Evolutionary conservation across 2,329 filamentous ascomycete genomes (phyloP), one percentile per base, ranked within the genome.

Genomic region (Berkeleyomyces basicola): DNA sequence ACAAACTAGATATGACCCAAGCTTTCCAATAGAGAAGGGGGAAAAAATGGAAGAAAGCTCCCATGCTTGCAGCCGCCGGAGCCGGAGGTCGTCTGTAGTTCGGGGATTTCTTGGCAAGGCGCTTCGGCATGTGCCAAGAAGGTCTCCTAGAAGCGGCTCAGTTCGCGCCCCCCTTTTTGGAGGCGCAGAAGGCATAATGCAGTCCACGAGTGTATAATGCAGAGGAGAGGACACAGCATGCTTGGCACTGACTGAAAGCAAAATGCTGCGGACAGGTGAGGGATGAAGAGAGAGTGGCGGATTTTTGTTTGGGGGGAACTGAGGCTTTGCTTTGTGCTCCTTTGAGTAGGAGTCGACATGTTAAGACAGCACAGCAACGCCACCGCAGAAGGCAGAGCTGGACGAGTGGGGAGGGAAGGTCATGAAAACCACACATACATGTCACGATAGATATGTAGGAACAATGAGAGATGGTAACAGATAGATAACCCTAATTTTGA

Each of bases 101-200:
- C 67, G 66, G 67, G 66, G 65, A 23, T 23, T 23, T n/a, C 46
- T 23, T n/a, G 46, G 31, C n/a, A 7, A n/a, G 46, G n/a, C 3
- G n/a, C n/a, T 7, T 11, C 36, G 51, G 36, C 9, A 55, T 55
- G 51, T 55, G 51, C 51, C 51, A 37, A 55, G 51, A 55, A 16
- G 46, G 46, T 23, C 46, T 49, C 4, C 31, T 7, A n/a, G 44
- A 7, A 16, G 11, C 14, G 44, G 44, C 23, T 47, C 7, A 47
- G 44, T 47, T 7, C 44, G 14, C 23, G 44, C n/a, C 7, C 3
- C 14, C 7, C 14, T 14, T 14, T n/a, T n/a, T 47, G 44, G 44
- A 23, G 46, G 46, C n/a, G n/a, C n/a, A 10, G n/a, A 16, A 16
- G 46, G 46, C 46, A 23, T 23, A 7, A 6, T 49, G 14, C 5